Base-by-base conservation (phyloP, 108 stramenopile genomes). In the Epithemia pelagica region DNA sequence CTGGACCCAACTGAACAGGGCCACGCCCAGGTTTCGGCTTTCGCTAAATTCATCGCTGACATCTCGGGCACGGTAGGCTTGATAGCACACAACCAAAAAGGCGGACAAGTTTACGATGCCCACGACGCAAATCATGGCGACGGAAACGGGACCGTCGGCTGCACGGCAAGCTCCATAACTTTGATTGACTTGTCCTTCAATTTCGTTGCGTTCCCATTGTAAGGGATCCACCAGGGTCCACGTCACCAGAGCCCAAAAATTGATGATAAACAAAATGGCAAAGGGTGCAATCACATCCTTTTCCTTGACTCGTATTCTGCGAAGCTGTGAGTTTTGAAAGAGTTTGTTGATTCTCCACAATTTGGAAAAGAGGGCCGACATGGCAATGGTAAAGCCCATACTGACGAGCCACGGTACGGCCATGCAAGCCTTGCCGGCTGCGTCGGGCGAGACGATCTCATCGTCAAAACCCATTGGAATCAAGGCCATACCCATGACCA, bases 311-410 rank as follows among this genome's bases (percentile, higher is more conserved):
- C 23, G 56, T 22, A 76, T 59, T 20, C 75, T 27, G 15, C 66
- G 65, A 52, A 52, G 20, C 18, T 52, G 52, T 52, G 15, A 20
- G 52, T 68, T 24, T 59, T 24, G 26, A 52, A 71, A 62, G 19
- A 82, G 24, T 33, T 68, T 64, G 65, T 81, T 79, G 31, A 86
- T 32, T 28, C 85, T 72, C 79, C 74, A 80, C 8, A 77, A 67
- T 67, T 86, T 86, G 58, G 70, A 72, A 51, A 74, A 78, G 18
- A 86, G 68, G 23, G 82, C 82, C 2, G 74, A 63, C 56, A 81
- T 81, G 8, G 74, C 62, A 18, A 70, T 70, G 1, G 69, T 68
- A 31, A 81, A 83, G 25, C 85, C 85, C 26, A 74, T 60, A 46
- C 61, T 71, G 8, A 75, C 25, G 18, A 80, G 62, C 78, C 78